Conservation (phyloP, 495 filamentous ascomycete species). For the Hyaloscypha bicolor region DNA sequence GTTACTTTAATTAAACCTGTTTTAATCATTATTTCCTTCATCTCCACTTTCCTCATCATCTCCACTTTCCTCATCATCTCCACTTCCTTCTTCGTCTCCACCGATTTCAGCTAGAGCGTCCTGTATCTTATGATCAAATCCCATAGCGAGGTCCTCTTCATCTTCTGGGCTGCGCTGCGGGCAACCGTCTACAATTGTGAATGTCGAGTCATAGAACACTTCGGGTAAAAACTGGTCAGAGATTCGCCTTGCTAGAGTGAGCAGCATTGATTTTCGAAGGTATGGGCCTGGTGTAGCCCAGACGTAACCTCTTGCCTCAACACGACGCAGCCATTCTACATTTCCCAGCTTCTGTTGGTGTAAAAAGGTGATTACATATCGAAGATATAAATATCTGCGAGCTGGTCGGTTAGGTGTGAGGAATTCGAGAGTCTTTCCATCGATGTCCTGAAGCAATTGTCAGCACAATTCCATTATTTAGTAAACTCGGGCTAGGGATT, state of each 20-base stretch:
- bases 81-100: conserved; percentile 8
- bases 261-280: conserved; percentile 18
- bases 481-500: conserved; percentile 12
- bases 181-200: conserved; percentile 14
- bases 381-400: conserved; percentile 16
- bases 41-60: neutral
- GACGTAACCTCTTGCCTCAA: conserved; percentile 11
- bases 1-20: conserved; percentile 7
- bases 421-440: conserved; percentile 19
- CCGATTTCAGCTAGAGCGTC: conserved; percentile 17
- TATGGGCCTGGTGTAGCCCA: conserved; percentile 22
- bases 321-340: conserved; percentile 1
- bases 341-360: conserved; percentile 18
- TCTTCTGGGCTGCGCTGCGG: conserved; percentile 25
- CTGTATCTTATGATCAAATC: conserved; percentile 20
- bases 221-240: conserved; percentile 19
- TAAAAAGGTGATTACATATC: conserved; percentile 19
- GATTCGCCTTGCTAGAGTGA: conserved; percentile 15
- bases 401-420: conserved; percentile 18
- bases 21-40: neutral
- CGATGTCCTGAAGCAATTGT: conserved; percentile 19
- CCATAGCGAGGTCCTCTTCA: conserved; percentile 23
- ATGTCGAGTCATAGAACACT: conserved; percentile 24
- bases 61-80: neutral
- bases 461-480: conserved; percentile 11